Conservation (phyloP, 2,329 filamentous ascomycete genomes). For the Tolypocladium endophyticum region DNA sequence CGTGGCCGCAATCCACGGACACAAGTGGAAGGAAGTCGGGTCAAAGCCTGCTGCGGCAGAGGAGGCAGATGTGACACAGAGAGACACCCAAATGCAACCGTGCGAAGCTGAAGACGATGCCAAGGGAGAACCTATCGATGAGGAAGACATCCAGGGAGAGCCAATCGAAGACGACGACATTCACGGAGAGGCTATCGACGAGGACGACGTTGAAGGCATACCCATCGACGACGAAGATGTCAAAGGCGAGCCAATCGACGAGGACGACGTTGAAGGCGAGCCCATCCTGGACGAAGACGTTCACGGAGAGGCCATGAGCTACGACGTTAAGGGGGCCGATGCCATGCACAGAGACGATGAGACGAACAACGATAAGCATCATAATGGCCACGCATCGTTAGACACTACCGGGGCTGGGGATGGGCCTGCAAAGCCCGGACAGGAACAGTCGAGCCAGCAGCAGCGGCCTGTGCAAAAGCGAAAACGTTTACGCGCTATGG, state of each 20-base stretch:
- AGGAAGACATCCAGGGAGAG: conserved; percentile 32
- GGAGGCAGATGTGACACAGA: conserved; percentile 18
- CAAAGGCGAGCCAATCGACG: conserved; percentile 26
- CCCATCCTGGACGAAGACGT: conserved; percentile 22
- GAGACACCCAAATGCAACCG: conserved; percentile 26
- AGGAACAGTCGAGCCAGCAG: not conserved
- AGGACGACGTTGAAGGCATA: conserved; percentile 27
- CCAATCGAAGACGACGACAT: conserved; percentile 37
- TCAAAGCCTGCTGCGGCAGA: conserved; percentile 10
- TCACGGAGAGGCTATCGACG: conserved; percentile 31
- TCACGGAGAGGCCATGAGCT: conserved; percentile 30
- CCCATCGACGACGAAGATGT: conserved; percentile 31
- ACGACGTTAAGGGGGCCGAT: conserved; percentile 28
- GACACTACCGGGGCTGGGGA: not conserved
- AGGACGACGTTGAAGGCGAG: conserved; percentile 37
- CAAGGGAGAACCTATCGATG: conserved; percentile 32
- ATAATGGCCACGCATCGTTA: not conserved
- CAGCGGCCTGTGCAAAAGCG: conserved; percentile 14
- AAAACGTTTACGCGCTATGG: conserved; percentile 64
- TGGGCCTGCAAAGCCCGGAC: not conserved
- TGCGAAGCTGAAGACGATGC: conserved; percentile 30
- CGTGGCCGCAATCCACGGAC: conserved; percentile 19
- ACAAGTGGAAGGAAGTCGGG: conserved; percentile 42
- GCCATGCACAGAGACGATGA: conserved; percentile 34
- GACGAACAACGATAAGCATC: conserved; percentile 16